A percentile compares a stretch with the other conserved stretches of the same genome.
These are phyloP conservation scores for Endotrypanum monterogeii DNA, from an alignment of 208 protist genomes.

Conservation along the genomic window DNA sequence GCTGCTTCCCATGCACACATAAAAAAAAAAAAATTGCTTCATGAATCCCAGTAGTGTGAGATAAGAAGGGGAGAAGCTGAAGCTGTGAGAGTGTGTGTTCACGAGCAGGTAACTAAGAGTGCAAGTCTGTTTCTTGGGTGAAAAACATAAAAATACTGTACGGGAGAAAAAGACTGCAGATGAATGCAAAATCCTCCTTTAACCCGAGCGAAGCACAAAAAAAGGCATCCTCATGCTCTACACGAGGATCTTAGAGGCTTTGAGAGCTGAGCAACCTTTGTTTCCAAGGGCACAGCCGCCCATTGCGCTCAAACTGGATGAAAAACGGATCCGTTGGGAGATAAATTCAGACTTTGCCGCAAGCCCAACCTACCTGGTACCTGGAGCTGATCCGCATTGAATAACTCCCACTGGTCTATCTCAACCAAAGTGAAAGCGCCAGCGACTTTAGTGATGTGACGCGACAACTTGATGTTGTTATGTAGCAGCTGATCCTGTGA, in stretches of 20 bases:
- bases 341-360: constrained; percentile 25
- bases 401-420: constrained; percentile 83
- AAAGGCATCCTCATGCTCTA: not conserved
- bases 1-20: not conserved
- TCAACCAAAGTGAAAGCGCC: constrained; percentile 64
- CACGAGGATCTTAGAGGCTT: not conserved
- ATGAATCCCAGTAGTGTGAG: not conserved
- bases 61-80: constrained; percentile 2
- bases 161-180: constrained; percentile 1
- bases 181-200: not conserved
- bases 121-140: not conserved
- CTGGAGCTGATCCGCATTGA: constrained; percentile 85
- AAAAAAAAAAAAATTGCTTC: not conserved
- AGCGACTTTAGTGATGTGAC: constrained; percentile 23
- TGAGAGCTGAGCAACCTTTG: not conserved
- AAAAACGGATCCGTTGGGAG: constrained; percentile 26
- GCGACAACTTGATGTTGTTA: constrained; percentile 40
- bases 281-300: not conserved
- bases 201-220: constrained; percentile 10
- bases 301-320: constrained; percentile 23
- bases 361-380: constrained; percentile 81
- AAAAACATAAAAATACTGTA: not conserved
- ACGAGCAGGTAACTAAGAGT: not conserved
- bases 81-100: not conserved
- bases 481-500: constrained; percentile 85